Base-by-base conservation (phyloP, 2,329 filamentous ascomycete species). In the Cladorrhinum sp. region DNA sequence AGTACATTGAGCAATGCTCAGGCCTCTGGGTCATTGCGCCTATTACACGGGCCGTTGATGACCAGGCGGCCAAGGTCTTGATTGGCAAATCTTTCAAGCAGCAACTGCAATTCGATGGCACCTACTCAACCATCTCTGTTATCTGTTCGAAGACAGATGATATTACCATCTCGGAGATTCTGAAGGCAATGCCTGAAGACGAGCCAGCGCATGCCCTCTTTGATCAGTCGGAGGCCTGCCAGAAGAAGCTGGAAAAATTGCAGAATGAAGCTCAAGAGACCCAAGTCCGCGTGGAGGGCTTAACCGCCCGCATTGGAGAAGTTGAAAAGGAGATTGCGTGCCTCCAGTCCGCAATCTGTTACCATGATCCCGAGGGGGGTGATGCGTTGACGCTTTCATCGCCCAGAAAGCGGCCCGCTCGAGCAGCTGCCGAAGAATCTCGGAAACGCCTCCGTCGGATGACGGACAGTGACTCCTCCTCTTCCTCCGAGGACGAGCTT, bases 81-180 rank as follows among this genome's bases (percentile, higher is more conserved):
- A 73, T 87, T 2, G 82, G 83, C 0, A 75, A 82, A 12, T 75
- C 77, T 0, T 85, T 85, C 72, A 83, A 80, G 62, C 75, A 79
- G 0, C 85, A 87, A 63, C 71, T 87, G 7, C 81, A 85, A 57
- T 81, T 82, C 64, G 85, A 87, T 58, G 80, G 81, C 0, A 78
- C 73, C 0, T 82, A 81, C 50, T 77, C 74, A 2, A 76, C 72
- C 1, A 74, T 87, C 1, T 85, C 82, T 0, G 85, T 87, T 60
- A 82, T 88, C 18, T 87, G 84, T 65, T 81, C 78, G 5, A 87
- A 86, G 67, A 83, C 83, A 0, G 86, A 88, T 67, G 83, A 87
- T 49, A 84, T 88, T 1, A 71, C 74, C 1, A 66, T 72, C 49
- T 74, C 65, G 0, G 76, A 78, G 57, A 70, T 70, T 10, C 55